A percentile compares a stretch with the other conserved stretches of the same genome.
phyloP scores from a whole-genome alignment of 2,329 filamentous ascomycete species.

The Trichoderma koningiopsis region DNA sequence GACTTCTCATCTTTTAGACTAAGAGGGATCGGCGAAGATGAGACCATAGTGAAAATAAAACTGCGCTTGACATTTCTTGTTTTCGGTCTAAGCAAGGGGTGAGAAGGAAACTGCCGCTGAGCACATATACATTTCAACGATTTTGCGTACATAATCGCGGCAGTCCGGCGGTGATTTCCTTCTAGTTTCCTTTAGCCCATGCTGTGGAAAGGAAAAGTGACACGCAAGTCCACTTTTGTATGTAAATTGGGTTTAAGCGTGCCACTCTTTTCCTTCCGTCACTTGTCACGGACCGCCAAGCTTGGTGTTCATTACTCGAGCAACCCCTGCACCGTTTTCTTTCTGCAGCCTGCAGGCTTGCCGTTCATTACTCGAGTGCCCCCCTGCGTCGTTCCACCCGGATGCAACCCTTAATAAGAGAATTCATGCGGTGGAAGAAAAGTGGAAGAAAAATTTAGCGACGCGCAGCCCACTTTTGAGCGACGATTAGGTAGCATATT shows the following conservation, averaged over 20 bases:
- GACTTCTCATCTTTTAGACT: background rate
- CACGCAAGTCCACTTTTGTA: background rate
- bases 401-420: constrained; percentile 10
- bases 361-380: constrained; percentile 17
- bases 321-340: background rate
- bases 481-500: background rate
- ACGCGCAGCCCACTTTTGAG: background rate
- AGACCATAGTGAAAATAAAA: constrained; percentile 15
- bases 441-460: background rate
- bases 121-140: background rate
- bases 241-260: background rate
- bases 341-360: background rate
- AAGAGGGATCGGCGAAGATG: constrained; percentile 8
- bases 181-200: constrained; percentile 1
- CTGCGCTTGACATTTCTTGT: constrained; percentile 7
- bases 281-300: background rate
- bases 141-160: background rate
- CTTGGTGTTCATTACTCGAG: constrained; percentile 22
- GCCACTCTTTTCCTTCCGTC: background rate
- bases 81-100: background rate
- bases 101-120: background rate
- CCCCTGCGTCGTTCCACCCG: background rate
- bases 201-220: background rate
- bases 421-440: background rate
- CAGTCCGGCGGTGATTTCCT: background rate